phyloP scores from a whole-genome alignment of 306 rosid species.

The Fagus crenata region DNA sequence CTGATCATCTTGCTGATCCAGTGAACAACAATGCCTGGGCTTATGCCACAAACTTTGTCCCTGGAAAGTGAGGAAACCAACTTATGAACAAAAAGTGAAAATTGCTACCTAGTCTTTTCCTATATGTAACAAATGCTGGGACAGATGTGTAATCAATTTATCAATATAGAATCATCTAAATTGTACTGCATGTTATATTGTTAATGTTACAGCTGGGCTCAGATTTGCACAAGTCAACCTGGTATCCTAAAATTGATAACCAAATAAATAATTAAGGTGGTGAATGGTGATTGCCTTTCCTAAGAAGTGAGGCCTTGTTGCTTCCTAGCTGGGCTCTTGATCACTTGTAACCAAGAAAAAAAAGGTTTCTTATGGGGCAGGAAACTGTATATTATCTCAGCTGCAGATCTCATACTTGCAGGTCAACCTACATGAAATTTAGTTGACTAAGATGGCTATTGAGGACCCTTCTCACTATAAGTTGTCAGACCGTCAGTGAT shows the following conservation, averaged over 20 bases:
- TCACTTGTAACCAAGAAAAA: neutral
- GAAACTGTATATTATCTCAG: neutral
- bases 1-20: conserved; percentile 45
- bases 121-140: neutral
- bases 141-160: neutral
- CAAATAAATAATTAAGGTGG: neutral
- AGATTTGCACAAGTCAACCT: neutral
- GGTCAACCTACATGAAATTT: conserved; percentile 1
- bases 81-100: neutral
- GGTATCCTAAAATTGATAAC: neutral
- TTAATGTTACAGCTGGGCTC: conserved; percentile 8
- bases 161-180: neutral
- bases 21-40: conserved; percentile 39
- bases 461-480: conserved; percentile 6
- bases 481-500: neutral
- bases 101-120: neutral
- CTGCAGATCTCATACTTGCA: neutral
- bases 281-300: neutral
- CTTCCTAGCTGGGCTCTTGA: neutral
- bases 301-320: neutral
- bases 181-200: neutral
- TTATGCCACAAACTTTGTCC: conserved; percentile 37
- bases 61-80: conserved; percentile 35
- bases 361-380: neutral
- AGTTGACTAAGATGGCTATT: conserved; percentile 6